Conservation (phyloP, 257 asterid species). For the Nyctanthes arbortristis region DNA sequence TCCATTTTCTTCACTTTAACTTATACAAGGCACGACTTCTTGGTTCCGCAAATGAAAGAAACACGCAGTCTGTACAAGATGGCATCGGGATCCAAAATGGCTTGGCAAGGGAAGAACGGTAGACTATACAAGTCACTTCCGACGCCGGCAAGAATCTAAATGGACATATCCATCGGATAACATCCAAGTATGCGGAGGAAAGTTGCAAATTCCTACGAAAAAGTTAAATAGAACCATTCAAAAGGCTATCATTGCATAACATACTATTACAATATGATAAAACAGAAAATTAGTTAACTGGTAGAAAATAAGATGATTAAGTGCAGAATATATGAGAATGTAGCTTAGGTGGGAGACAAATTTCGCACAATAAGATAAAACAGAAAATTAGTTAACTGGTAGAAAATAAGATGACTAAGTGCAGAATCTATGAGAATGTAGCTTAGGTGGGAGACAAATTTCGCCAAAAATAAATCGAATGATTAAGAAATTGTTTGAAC, state of each 20-base stretch:
- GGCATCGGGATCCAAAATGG: neutral
- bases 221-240: neutral
- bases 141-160: neutral
- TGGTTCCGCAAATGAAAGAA: neutral
- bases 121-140: too few relatives aligned
- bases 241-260: too few relatives aligned
- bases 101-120: neutral
- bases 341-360: too few relatives aligned
- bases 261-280: too few relatives aligned
- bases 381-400: neutral
- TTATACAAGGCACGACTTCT: neutral
- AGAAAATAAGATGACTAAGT: too few relatives aligned
- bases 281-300: neutral
- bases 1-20: neutral
- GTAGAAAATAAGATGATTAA: too few relatives aligned
- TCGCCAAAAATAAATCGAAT: too few relatives aligned
- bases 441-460: too few relatives aligned
- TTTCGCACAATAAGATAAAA: too few relatives aligned
- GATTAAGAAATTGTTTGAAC: too few relatives aligned
- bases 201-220: conserved; percentile 23
- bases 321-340: too few relatives aligned
- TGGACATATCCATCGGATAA: conserved; percentile 21
- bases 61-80: neutral
- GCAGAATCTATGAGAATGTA: too few relatives aligned
- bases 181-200: conserved; percentile 33